phyloP scores from a whole-genome alignment of 805 yeast species.

The Geotrichum ghanense region DNA sequence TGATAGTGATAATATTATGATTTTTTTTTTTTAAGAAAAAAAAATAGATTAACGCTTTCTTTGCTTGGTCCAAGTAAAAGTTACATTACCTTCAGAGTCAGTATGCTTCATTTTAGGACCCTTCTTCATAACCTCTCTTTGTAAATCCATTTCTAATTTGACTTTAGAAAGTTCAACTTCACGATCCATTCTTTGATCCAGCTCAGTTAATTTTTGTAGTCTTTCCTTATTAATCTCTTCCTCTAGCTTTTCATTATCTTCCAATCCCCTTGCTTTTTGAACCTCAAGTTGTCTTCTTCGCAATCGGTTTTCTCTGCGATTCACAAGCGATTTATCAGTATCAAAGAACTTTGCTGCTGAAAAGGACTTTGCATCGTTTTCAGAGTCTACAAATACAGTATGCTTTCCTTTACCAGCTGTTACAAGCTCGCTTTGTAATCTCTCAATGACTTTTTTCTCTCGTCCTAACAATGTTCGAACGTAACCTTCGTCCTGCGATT shows the following conservation, averaged over 20 bases:
- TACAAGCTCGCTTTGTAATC: slow-evolving; percentile 30
- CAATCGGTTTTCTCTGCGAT: slow-evolving; percentile 61
- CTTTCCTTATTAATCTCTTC: slow-evolving; percentile 19
- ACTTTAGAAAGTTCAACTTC: slow-evolving; percentile 57
- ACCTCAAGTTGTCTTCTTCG: slow-evolving; percentile 42
- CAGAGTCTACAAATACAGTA: slow-evolving; percentile 70
- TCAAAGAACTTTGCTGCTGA: slow-evolving; percentile 55
- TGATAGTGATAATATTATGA: too few species aligned
- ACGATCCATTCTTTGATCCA: slow-evolving; percentile 59
- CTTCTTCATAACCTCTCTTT: slow-evolving; percentile 80
- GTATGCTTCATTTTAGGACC: slow-evolving; percentile 74
- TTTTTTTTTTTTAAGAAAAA: too few species aligned
- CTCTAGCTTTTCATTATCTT: slow-evolving; percentile 19
- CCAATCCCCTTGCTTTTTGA: slow-evolving; percentile 3
- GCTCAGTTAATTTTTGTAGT: slow-evolving; percentile 44
- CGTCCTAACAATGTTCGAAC: slow-evolving; percentile 63
- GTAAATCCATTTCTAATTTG: slow-evolving; percentile 61
- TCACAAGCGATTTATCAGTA: slow-evolving; percentile 54
- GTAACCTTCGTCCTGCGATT: slow-evolving; percentile 86
- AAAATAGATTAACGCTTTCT: slow-evolving; percentile 25
- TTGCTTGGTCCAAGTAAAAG: slow-evolving; percentile 73
- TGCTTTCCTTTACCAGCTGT: slow-evolving; percentile 54
- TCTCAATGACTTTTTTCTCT: slow-evolving; percentile 55
- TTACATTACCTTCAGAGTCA: slow-evolving; percentile 52
- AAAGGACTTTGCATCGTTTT: slow-evolving; percentile 44